Evolutionary conservation across 2,329 filamentous ascomycete genomes (phyloP).

Genomic region (Trichoderma sp.): DNA sequence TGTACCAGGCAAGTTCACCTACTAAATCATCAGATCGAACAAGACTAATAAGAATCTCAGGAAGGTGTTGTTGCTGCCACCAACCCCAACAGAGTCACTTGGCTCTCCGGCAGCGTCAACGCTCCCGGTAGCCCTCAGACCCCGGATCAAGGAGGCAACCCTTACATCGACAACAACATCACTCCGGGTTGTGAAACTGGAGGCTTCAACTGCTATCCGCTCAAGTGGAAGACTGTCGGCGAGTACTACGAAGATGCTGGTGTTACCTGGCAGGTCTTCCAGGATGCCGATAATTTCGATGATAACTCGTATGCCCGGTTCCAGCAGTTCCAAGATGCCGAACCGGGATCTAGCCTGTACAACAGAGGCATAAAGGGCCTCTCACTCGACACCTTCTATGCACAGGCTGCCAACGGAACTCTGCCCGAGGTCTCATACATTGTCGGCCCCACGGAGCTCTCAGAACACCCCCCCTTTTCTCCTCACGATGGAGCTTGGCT

Average conservation of each 20-base stretch:
- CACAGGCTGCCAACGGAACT: constrained; percentile 47
- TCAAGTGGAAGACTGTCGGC: constrained; percentile 52
- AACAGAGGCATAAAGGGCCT: constrained; percentile 46
- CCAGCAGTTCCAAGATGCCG: constrained; percentile 47
- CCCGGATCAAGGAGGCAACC: constrained; percentile 40
- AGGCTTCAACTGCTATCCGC: constrained; percentile 49
- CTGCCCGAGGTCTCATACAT: constrained; percentile 52
- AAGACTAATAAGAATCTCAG: constrained; percentile 17
- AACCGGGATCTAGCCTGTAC: constrained; percentile 39
- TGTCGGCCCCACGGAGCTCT: constrained; percentile 48
- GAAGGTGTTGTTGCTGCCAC: constrained; percentile 51
- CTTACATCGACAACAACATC: constrained; percentile 50
- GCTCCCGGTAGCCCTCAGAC: constrained; percentile 43
- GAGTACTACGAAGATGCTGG: constrained; percentile 47
- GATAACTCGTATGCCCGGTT: constrained; percentile 55
- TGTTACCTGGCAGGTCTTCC: constrained; percentile 50
- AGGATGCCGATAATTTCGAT: constrained; percentile 50
- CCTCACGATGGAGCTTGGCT: constrained; percentile 55
- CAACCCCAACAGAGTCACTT: constrained; percentile 50
- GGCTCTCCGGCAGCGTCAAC: constrained; percentile 51
- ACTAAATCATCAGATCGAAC: neutral
- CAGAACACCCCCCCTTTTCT: constrained; percentile 51
- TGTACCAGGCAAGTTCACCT: constrained; percentile 42
- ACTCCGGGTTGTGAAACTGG: constrained; percentile 42
- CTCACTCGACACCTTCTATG: constrained; percentile 49